Evolutionary conservation across 805 yeast species (phyloP).

Genomic region (Yarrowia sp.): DNA sequence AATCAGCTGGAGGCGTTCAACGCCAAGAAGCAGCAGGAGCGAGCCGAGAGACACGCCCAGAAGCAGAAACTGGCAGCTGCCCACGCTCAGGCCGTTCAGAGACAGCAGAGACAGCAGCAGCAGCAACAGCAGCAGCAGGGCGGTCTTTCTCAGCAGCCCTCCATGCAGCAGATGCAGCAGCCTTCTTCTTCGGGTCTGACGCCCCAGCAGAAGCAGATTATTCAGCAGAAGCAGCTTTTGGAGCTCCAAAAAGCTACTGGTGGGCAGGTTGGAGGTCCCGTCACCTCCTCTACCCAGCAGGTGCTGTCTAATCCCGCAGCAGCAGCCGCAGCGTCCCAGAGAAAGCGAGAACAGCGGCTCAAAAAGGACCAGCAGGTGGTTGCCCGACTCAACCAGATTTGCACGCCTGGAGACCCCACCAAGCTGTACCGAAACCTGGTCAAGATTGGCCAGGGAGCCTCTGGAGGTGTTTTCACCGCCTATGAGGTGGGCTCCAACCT

Average conservation of each 20-base stretch:
- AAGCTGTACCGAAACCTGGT: constrained; percentile 63
- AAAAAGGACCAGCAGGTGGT: constrained; percentile 74
- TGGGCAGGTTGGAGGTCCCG: constrained; percentile 44
- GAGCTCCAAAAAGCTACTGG: constrained; percentile 46
- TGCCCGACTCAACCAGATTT: constrained; percentile 73
- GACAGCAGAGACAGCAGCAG: constrained; percentile 50
- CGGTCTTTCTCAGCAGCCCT: constrained; percentile 39
- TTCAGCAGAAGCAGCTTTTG: constrained; percentile 45
- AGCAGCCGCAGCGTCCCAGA: constrained; percentile 44
- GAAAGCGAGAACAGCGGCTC: constrained; percentile 78
- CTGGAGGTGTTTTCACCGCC: constrained; percentile 91
- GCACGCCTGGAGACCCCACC: constrained; percentile 86
- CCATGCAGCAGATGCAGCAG: constrained; percentile 44
- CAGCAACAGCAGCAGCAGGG: constrained; percentile 48
- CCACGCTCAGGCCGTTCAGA: constrained; percentile 38
- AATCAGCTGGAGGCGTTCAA: constrained; percentile 34
- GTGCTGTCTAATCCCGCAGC: constrained; percentile 40
- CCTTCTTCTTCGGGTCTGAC: constrained; percentile 35
- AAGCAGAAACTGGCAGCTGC: constrained; percentile 41
- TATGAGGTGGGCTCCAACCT: constrained; percentile 62
- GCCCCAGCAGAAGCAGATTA: constrained; percentile 41
- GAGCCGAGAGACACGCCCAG: constrained; percentile 29
- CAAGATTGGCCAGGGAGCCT: constrained; percentile 90
- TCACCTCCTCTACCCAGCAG: constrained; percentile 38
- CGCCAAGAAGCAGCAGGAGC: constrained; percentile 39